Conservation (phyloP, 1,139 yeast genomes). For the Nakaseomyces sp. region DNA sequence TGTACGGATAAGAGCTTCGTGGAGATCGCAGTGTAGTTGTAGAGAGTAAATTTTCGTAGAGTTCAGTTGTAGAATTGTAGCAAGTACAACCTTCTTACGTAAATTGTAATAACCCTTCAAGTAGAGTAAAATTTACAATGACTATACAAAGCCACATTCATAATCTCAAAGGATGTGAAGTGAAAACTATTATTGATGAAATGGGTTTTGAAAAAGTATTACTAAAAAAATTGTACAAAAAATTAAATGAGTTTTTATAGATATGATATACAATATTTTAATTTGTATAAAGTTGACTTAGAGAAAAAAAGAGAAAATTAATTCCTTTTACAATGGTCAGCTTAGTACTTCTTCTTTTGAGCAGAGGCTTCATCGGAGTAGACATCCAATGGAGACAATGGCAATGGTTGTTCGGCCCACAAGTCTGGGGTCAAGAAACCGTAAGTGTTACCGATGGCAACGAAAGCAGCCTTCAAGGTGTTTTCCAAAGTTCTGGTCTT, state of each 20-base stretch:
- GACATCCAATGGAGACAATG: slow-evolving; percentile 89
- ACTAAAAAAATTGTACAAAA: slow-evolving; percentile 5
- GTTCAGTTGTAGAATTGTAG: neutral
- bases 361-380: slow-evolving; percentile 79
- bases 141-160: no score
- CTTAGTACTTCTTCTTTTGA: slow-evolving; percentile 60
- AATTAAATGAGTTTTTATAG: neutral
- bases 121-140: neutral
- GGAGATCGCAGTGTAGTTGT: no score
- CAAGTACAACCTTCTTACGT: no score
- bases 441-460: slow-evolving; percentile 99
- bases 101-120: neutral
- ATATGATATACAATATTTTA: neutral
- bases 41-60: no score
- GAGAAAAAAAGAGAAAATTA: slow-evolving; percentile 5
- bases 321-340: slow-evolving; percentile 10
- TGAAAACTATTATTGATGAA: no score
- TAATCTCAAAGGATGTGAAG: no score
- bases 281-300: neutral
- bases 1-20: neutral
- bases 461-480: slow-evolving; percentile 99
- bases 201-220: neutral
- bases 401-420: slow-evolving; percentile 82
- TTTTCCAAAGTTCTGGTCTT: slow-evolving; percentile 99
- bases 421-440: slow-evolving; percentile 99